phyloP scores from a whole-genome alignment of 179 eudicot genomes.

The Actinidia arguta region DNA sequence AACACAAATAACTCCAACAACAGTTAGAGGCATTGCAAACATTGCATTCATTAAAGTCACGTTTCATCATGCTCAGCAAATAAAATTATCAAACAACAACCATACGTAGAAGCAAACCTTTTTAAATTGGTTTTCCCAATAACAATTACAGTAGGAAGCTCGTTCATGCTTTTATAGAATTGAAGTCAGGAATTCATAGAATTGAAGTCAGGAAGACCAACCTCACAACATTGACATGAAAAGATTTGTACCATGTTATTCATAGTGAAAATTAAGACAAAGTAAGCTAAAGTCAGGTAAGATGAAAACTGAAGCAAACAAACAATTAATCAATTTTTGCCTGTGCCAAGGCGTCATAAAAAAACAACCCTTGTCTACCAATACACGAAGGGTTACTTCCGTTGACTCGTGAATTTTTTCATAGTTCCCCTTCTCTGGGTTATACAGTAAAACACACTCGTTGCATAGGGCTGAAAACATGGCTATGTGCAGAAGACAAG shows the following conservation, averaged over 20 bases:
- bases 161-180: slow-evolving; percentile 98
- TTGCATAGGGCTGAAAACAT: slow-evolving; percentile 99
- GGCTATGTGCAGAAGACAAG: slow-evolving; percentile 95
- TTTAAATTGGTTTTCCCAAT: slow-evolving; percentile 95
- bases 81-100: background rate
- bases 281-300: background rate
- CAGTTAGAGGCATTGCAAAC: background rate
- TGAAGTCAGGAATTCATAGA: slow-evolving; percentile 93
- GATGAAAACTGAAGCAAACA: slow-evolving; percentile 10
- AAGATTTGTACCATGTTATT: background rate
- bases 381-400: slow-evolving; percentile 98
- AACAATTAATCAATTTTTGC: slow-evolving; percentile 11
- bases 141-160: slow-evolving; percentile 93
- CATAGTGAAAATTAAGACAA: slow-evolving; percentile 2
- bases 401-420: slow-evolving; percentile 98
- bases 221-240: slow-evolving; percentile 48
- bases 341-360: slow-evolving; percentile 14
- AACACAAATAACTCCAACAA: background rate
- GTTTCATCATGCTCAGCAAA: background rate
- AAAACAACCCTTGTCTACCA: slow-evolving; percentile 84
- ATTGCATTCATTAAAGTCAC: slow-evolving; percentile 4
- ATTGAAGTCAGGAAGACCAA: slow-evolving; percentile 98
- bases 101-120: slow-evolving; percentile 57
- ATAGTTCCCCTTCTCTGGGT: slow-evolving; percentile 88
- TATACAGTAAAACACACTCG: slow-evolving; percentile 90